These are phyloP conservation scores for Circinella umbellata DNA, from an alignment of 371 early-diverging fungal genomes.

Conservation along the genomic window DNA sequence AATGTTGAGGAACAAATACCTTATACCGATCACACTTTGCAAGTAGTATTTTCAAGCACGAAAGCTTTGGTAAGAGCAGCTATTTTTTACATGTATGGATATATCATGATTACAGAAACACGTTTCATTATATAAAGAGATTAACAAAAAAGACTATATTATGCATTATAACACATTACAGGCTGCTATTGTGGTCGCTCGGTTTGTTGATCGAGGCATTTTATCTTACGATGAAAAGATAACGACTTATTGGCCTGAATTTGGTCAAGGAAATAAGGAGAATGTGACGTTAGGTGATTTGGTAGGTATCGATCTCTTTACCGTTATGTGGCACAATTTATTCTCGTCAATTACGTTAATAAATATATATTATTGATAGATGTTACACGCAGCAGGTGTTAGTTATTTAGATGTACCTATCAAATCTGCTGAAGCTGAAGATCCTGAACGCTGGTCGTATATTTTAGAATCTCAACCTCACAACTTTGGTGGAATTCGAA, in stretches of 20 bases:
- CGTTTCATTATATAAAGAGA: not conserved
- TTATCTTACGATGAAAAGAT: constrained; percentile 60
- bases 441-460: constrained; percentile 37
- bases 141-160: not conserved
- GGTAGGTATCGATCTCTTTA: constrained; percentile 14
- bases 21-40: constrained; percentile 62
- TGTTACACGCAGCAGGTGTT: constrained; percentile 73
- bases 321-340: not conserved
- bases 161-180: not conserved
- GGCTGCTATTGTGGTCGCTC: constrained; percentile 60
- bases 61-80: constrained; percentile 56
- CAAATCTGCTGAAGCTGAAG: constrained; percentile 26
- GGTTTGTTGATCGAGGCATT: constrained; percentile 63
- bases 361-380: constrained; percentile 18
- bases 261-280: constrained; percentile 73
- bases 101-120: not conserved
- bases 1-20: constrained; percentile 38
- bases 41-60: constrained; percentile 70
- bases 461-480: constrained; percentile 67
- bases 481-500: constrained; percentile 56
- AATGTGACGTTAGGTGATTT: constrained; percentile 68
- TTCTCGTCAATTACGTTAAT: not conserved
- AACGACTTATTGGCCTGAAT: constrained; percentile 78
- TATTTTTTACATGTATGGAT: not conserved
- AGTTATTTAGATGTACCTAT: constrained; percentile 55